Evolutionary conservation across 148 eudicot species (phyloP).

Genomic region (Rhododendron mucronatum): DNA sequence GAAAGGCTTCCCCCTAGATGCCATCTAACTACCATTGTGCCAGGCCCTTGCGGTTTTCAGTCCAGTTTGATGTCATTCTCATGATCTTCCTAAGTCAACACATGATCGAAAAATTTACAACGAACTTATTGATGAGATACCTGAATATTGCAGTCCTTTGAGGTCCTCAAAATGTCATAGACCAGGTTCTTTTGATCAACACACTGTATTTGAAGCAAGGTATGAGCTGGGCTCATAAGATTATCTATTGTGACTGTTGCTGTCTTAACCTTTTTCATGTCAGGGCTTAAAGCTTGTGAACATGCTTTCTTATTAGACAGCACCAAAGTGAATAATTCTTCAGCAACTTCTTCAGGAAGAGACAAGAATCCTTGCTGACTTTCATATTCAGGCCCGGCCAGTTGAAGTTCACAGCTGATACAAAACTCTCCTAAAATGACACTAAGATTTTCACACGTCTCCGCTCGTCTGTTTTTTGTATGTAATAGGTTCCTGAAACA

Average conservation of each 20-base stretch:
- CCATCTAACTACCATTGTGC: not conserved
- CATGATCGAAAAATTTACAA: not conserved
- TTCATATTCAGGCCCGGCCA: conserved; percentile 63
- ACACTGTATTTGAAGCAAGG: conserved; percentile 83
- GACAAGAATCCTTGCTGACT: conserved; percentile 52
- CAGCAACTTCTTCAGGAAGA: conserved; percentile 54
- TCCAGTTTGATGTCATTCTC: not conserved
- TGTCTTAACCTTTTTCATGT: conserved; percentile 4
- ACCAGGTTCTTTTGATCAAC: conserved; percentile 81
- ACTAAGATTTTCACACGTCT: conserved; percentile 47
- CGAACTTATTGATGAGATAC: conserved; percentile 25
- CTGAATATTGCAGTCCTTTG: conserved; percentile 74
- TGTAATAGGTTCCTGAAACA: conserved; percentile 61
- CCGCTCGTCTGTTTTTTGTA: conserved; percentile 56
- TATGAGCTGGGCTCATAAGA: conserved; percentile 82
- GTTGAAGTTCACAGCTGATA: conserved; percentile 72
- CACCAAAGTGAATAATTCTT: conserved; percentile 57
- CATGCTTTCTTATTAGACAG: conserved; percentile 39
- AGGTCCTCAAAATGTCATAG: conserved; percentile 77
- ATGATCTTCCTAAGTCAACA: not conserved
- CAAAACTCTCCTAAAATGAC: conserved; percentile 61
- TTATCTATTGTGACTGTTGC: conserved; percentile 22
- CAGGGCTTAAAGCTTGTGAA: conserved; percentile 40
- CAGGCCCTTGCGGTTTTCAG: not conserved
- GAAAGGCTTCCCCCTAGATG: not conserved